phyloP scores from a whole-genome alignment of 2,329 filamentous ascomycete species.

The Tricladium varicosporioides region DNA sequence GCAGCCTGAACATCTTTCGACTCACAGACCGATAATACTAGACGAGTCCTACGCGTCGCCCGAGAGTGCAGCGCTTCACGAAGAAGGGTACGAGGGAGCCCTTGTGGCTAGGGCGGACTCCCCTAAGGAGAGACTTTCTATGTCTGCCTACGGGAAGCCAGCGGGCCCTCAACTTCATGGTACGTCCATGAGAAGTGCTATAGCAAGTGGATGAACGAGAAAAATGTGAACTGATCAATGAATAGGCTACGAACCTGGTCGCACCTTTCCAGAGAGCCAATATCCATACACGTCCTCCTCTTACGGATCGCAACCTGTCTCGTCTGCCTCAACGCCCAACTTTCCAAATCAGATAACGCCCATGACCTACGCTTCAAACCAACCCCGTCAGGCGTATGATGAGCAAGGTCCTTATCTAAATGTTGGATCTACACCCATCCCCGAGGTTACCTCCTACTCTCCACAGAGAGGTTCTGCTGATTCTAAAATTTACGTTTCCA shows the following conservation, averaged over 20 bases:
- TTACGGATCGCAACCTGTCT: slow-evolving; percentile 47
- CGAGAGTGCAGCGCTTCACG: slow-evolving; percentile 35
- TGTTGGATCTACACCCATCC: slow-evolving; percentile 55
- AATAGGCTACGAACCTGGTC: slow-evolving; percentile 32
- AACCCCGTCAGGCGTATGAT: slow-evolving; percentile 54
- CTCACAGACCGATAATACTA: slow-evolving; percentile 33
- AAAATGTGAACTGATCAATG: slow-evolving; percentile 16
- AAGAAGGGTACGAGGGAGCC: slow-evolving; percentile 36
- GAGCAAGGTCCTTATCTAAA: slow-evolving; percentile 66
- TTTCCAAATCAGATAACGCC: slow-evolving; percentile 30
- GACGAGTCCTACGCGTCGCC: slow-evolving; percentile 36
- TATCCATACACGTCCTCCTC: slow-evolving; percentile 47
- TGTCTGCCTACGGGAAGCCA: slow-evolving; percentile 79
- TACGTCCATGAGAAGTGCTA: slow-evolving; percentile 47
- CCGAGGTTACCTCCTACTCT: slow-evolving; percentile 66
- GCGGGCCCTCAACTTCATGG: slow-evolving; percentile 77
- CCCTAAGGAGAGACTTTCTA: slow-evolving; percentile 52
- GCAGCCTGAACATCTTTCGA: slow-evolving; percentile 31
- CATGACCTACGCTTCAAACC: slow-evolving; percentile 42
- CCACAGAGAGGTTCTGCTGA: slow-evolving; percentile 68
- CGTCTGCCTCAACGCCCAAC: slow-evolving; percentile 35
- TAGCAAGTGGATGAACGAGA: neutral
- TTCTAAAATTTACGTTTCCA: slow-evolving; percentile 69
- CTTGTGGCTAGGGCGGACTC: slow-evolving; percentile 34
- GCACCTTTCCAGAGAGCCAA: slow-evolving; percentile 40